phyloP scores from a whole-genome alignment of 1,139 yeast genomes.

The Yamadazyma epiphylla region DNA sequence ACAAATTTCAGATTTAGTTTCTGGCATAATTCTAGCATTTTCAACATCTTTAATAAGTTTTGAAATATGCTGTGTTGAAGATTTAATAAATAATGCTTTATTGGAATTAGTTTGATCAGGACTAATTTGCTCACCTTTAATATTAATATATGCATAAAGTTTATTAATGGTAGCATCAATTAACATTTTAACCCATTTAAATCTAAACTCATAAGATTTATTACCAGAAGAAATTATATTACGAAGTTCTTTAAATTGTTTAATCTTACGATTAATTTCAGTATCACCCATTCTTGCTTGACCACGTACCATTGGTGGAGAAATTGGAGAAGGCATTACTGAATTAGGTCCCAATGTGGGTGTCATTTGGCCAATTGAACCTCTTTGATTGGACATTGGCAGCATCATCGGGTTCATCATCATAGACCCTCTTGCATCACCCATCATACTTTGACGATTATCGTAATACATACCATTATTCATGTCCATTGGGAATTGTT shows the following conservation, averaged over 20 bases:
- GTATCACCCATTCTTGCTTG: slow-evolving; percentile 12
- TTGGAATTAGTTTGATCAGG: slow-evolving; percentile 29
- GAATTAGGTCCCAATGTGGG: slow-evolving; percentile 3
- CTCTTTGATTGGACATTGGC: background rate
- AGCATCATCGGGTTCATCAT: slow-evolving; percentile 3
- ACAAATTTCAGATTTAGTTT: slow-evolving; percentile 26
- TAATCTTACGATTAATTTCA: slow-evolving; percentile 28
- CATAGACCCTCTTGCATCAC: background rate
- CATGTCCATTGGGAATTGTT: slow-evolving; percentile 4
- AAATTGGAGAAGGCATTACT: background rate
- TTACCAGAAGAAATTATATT: slow-evolving; percentile 40
- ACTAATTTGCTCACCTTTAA: slow-evolving; percentile 40
- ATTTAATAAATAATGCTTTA: slow-evolving; percentile 36
- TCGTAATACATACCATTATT: slow-evolving; percentile 1
- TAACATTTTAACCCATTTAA: slow-evolving; percentile 45
- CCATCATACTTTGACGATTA: slow-evolving; percentile 2
- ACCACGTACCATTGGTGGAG: background rate
- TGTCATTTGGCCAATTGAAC: slow-evolving; percentile 1
- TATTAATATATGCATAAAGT: slow-evolving; percentile 40
- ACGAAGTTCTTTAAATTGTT: slow-evolving; percentile 34
- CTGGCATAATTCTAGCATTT: slow-evolving; percentile 19
- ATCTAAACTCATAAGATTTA: slow-evolving; percentile 39
- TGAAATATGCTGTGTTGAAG: slow-evolving; percentile 36
- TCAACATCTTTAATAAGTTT: slow-evolving; percentile 37
- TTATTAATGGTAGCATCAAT: slow-evolving; percentile 38